Conservation (phyloP, 805 yeast species). For the Maudiozyma pseudohumilis region DNA sequence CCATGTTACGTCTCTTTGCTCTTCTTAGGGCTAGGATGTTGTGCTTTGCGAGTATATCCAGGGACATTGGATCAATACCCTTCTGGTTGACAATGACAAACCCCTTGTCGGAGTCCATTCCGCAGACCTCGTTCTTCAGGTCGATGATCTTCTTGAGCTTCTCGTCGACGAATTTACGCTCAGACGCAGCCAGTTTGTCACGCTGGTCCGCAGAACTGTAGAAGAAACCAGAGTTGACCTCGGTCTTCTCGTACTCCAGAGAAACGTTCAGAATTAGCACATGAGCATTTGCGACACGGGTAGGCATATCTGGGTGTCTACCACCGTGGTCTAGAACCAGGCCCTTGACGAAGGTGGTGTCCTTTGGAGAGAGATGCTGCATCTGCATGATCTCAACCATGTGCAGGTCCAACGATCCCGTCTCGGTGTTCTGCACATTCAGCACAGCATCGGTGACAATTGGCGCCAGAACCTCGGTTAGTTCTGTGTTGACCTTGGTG, state of each 20-base stretch:
- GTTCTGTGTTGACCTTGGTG: conserved; percentile 72
- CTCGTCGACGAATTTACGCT: conserved; percentile 89
- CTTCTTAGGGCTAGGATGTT: conserved; percentile 90
- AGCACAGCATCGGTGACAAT: conserved; percentile 95
- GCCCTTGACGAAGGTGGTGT: conserved; percentile 76
- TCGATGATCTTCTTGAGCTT: conserved; percentile 86
- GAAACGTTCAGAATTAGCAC: conserved; percentile 87
- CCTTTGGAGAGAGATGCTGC: conserved; percentile 85
- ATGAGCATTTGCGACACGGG: conserved; percentile 68
- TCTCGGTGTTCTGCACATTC: conserved; percentile 49
- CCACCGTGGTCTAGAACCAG: conserved; percentile 97
- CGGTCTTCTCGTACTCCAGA: conserved; percentile 93
- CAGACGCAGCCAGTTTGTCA: conserved; percentile 86
- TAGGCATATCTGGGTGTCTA: conserved; percentile 99
- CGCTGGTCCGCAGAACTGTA: conserved; percentile 94
- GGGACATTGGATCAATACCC: conserved; percentile 97
- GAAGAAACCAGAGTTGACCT: conserved; percentile 91
- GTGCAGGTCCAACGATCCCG: conserved; percentile 65
- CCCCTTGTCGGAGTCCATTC: conserved; percentile 56
- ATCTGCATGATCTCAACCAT: conserved; percentile 98
- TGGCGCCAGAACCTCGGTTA: conserved; percentile 77
- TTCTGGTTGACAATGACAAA: conserved; percentile 95
- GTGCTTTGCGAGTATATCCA: conserved; percentile 87
- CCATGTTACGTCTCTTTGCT: conserved; percentile 99
- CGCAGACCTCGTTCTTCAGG: conserved; percentile 86